Percentiles rank a stretch among this genome's conserved stretches.
Evolutionary conservation across 208 protist genomes (phyloP).

Genomic region (Trypanosomatidae sp.): DNA sequence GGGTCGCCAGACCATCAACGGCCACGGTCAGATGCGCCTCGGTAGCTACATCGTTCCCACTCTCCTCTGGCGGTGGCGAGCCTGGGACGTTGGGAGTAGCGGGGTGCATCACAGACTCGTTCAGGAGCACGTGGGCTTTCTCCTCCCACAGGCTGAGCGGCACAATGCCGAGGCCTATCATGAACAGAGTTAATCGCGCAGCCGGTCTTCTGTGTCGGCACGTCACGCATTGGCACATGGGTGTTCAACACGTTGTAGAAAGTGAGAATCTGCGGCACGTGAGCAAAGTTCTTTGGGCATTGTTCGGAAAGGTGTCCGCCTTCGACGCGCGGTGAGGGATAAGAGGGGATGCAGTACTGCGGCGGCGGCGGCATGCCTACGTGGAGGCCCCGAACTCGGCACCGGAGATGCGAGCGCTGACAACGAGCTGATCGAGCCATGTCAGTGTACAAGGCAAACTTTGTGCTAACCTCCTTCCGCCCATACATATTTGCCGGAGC

Average conservation of each 20-base stretch:
- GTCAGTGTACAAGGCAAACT: slow-evolving; percentile 56
- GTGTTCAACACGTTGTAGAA: slow-evolving; percentile 38
- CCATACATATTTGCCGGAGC: slow-evolving; percentile 23
- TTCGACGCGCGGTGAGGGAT: slow-evolving; percentile 46
- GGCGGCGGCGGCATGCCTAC: slow-evolving; percentile 50
- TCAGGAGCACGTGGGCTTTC: slow-evolving; percentile 21
- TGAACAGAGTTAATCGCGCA: slow-evolving; percentile 54
- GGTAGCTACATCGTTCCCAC: slow-evolving; percentile 22
- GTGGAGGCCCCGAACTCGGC: slow-evolving; percentile 47
- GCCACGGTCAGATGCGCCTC: slow-evolving; percentile 50
- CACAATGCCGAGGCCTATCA: slow-evolving; percentile 51
- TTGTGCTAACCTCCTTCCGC: slow-evolving; percentile 42
- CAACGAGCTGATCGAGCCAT: slow-evolving; percentile 63
- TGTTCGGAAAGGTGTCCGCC: slow-evolving; percentile 43
- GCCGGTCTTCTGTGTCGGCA: slow-evolving; percentile 67
- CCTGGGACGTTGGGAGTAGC: background rate
- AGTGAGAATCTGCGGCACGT: slow-evolving; percentile 41
- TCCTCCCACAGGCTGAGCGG: slow-evolving; percentile 38
- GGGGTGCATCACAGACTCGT: background rate
- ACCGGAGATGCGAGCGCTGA: slow-evolving; percentile 44
- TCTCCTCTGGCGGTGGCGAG: slow-evolving; percentile 1
- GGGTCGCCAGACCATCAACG: slow-evolving; percentile 19
- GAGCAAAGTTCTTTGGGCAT: slow-evolving; percentile 43
- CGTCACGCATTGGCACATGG: slow-evolving; percentile 23
- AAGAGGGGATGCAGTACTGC: slow-evolving; percentile 56